Evolutionary conservation across 257 asterid genomes (phyloP).

Genomic region (Plantago ovata): DNA sequence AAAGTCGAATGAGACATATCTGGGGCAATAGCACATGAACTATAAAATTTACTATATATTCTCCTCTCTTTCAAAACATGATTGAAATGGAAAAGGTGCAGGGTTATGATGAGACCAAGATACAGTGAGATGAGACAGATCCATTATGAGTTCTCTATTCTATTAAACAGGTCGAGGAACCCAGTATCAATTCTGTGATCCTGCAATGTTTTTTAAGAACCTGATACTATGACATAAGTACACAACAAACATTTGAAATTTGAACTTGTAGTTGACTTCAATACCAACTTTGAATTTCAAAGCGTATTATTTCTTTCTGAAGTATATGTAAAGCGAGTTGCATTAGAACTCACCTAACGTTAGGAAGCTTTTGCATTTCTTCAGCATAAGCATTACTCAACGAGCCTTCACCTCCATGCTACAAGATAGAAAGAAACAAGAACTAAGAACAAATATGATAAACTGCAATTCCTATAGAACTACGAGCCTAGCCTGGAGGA

Average conservation of each 20-base stretch:
- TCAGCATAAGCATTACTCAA: conserved; percentile 66
- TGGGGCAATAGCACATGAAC: conserved; percentile 33
- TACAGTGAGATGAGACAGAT: background rate
- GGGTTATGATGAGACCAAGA: conserved; percentile 10
- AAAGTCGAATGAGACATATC: conserved; percentile 88
- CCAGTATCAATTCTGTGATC: conserved; percentile 11
- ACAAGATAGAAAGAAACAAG: conserved; percentile 30
- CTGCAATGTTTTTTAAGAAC: conserved; percentile 13
- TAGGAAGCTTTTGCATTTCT: conserved; percentile 71
- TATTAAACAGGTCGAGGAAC: too few relatives aligned
- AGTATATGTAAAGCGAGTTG: background rate
- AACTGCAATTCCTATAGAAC: too few relatives aligned
- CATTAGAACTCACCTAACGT: conserved; percentile 50
- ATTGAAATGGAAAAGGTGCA: conserved; percentile 14
- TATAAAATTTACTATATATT: conserved; percentile 10
- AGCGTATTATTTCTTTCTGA: background rate
- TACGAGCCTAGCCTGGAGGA: too few relatives aligned
- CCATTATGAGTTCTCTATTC: background rate
- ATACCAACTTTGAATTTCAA: conserved; percentile 12
- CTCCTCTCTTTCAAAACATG: conserved; percentile 13
- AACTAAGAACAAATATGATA: background rate
- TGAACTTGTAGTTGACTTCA: background rate
- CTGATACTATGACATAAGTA: conserved; percentile 10
- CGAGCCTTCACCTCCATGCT: conserved; percentile 93
- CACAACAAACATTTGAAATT: conserved; percentile 19